Base-by-base conservation (phyloP, 176 grass and related monocot genomes). In the Zoysia japonica region DNA sequence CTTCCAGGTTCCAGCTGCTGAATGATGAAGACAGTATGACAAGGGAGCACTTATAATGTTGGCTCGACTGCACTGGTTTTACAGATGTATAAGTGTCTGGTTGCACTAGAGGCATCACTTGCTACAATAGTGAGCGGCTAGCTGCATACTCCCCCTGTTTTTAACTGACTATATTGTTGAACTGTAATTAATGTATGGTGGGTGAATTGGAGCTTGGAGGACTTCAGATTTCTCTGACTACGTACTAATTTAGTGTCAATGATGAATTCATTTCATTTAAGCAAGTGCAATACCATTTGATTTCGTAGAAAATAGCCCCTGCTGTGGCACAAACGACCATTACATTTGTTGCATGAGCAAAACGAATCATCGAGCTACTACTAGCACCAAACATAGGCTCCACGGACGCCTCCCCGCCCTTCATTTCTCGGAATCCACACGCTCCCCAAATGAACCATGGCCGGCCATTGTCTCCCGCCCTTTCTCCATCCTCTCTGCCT, bases 391-490 rank as follows among this genome's bases (percentile, higher is more conserved):
- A 88, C 82, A 80, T 88, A 85, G 82, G 65, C 65, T 85, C 87
- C 91, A 82, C 67, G 80, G 94, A 90, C 51, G 62, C 72, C 94
- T 90, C 91, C 57, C 65, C 16, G 12, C 91, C 91, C 41, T 94
- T 87, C 79, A 88, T 94, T 90, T 78, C 63, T 60, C 43, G 77
- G 76, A 63, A 71, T 65, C 71, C 16, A n/a, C 39, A 50, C 2
- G 45, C 3, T n/a, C 68, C 72, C 80, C 75, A 89, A 87, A 89
- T 93, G 88, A 80, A 84, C 57, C 45, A 68, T 47, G 65, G 19
- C 3, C 65, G 62, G 67, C 53, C 81, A 74, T 47, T 71, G 76
- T 74, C 69, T 80, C 74, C 79, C 47, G 56, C 78, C 37, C 85
- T 81, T 82, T 81, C 82, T 84, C 81, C 80, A 78, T 53, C 28